Evolutionary conservation across 176 grass and related monocot genomes (phyloP), one percentile per base, ranked within the genome.

Genomic region (Leersia perrieri): DNA sequence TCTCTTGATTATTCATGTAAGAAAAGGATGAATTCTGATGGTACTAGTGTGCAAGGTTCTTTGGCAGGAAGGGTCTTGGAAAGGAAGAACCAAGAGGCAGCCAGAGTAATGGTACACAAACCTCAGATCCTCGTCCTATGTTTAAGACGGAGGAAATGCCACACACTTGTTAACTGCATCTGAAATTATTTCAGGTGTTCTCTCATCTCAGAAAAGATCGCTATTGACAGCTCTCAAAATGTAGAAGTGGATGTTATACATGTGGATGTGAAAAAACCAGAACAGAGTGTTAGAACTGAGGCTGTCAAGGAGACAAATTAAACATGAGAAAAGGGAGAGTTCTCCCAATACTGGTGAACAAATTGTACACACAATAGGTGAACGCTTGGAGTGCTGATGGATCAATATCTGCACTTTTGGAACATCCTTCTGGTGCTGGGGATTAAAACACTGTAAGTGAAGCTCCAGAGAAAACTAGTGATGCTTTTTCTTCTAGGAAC

Each of bases 141-240:
- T 80, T 92, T 92, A 88, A 84, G 18, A 33, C 2, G 61, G 76
- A 86, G 80, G 63, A 27, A 90, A 87, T 15, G 5, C 89, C 75
- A 84, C 66, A 16, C 90, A 93, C 55, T 80, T 98, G 69, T 79
- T 95, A 78, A 98, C 90, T 84, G 88, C 86, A 39, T 92, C 86
- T 66, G 88, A 92, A 89, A 95, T 93, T 72, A 80, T 98, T 81
- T 90, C 92, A 73, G 92, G 92, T 83, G 80, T 88, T 29, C 67
- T 89, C 40, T 63, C 85, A 22, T 75, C 88, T 67, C 83, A 65
- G 89, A 94, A 81, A 84, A 5, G 0, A 70, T 20, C 74, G 38
- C 33, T 33, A 83, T 26, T 71, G 73, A 75, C 31, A 89, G 25
- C 15, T 80, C 51, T 23, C 83, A 75, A 31, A 89, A 61, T 33